Evolutionary conservation across 345 rosid genomes (phyloP).

Genomic region (Citrus sp.): DNA sequence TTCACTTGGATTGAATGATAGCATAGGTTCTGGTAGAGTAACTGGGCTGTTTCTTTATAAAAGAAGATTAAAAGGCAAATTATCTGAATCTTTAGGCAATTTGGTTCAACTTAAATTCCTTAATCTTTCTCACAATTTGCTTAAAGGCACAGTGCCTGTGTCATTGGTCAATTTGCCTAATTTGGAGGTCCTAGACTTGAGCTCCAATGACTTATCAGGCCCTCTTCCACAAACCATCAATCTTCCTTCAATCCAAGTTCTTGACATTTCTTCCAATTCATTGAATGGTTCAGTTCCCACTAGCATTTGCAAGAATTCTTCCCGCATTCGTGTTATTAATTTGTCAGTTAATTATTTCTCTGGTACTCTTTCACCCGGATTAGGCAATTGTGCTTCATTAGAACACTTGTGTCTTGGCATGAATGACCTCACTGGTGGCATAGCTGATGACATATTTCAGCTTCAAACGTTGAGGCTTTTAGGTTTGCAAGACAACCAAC

Average conservation of each 20-base stretch:
- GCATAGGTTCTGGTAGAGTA: constrained; percentile 36
- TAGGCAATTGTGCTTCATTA: constrained; percentile 41
- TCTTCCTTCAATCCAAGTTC: constrained; percentile 39
- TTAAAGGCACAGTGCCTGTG: constrained; percentile 44
- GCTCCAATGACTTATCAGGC: constrained; percentile 50
- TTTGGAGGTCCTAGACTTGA: constrained; percentile 53
- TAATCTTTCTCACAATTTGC: constrained; percentile 55
- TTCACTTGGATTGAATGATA: constrained; percentile 28
- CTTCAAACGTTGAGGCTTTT: constrained; percentile 38
- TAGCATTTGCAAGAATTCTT: constrained; percentile 46
- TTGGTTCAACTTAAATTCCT: constrained; percentile 48
- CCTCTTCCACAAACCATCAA: constrained; percentile 35
- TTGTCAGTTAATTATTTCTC: constrained; percentile 56
- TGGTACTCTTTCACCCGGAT: constrained; percentile 42
- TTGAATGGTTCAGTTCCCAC: constrained; percentile 48
- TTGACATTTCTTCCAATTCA: constrained; percentile 48
- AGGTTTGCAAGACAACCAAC: constrained; percentile 48
- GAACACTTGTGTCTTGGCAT: constrained; percentile 54
- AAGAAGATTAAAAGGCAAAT: constrained; percentile 39
- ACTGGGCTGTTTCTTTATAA: constrained; percentile 36
- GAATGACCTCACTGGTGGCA: constrained; percentile 55
- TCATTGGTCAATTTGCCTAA: constrained; percentile 43
- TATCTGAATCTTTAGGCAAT: constrained; percentile 45
- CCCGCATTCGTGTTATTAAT: constrained; percentile 25
- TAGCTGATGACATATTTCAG: constrained; percentile 45